Conservation (phyloP, 306 rosid species). For the Rubus parviflorus region DNA sequence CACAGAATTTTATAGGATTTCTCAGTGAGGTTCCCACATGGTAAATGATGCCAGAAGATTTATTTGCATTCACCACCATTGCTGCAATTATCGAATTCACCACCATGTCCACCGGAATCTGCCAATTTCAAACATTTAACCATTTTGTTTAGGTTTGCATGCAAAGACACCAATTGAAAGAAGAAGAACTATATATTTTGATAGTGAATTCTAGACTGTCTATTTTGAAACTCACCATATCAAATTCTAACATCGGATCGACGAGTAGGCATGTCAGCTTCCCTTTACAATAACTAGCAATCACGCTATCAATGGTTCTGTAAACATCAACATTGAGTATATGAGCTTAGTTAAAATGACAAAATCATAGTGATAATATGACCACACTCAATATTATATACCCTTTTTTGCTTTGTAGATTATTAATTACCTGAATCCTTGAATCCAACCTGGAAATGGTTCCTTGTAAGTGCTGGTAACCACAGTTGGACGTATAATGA, state of each 20-base stretch:
- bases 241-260: slow-evolving; percentile 23
- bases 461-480: slow-evolving; percentile 26
- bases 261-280: slow-evolving; percentile 31
- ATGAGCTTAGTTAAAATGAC: background rate
- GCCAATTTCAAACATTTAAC: background rate
- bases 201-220: background rate
- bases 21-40: slow-evolving; percentile 42
- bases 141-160: background rate
- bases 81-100: slow-evolving; percentile 38
- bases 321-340: background rate
- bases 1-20: slow-evolving; percentile 31
- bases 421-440: slow-evolving; percentile 21
- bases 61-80: slow-evolving; percentile 27
- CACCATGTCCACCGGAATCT: slow-evolving; percentile 55
- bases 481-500: slow-evolving; percentile 26
- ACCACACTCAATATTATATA: background rate
- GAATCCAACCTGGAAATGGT: slow-evolving; percentile 48
- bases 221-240: slow-evolving; percentile 1
- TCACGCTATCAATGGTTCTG: slow-evolving; percentile 41
- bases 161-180: background rate
- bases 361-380: background rate
- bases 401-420: background rate
- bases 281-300: slow-evolving; percentile 35
- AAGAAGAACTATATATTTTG: background rate
- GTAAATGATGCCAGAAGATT: slow-evolving; percentile 22